These are phyloP conservation scores for Cladophialophora bantiana DNA, from an alignment of 2,329 filamentous ascomycete genomes.

Conservation along the genomic window DNA sequence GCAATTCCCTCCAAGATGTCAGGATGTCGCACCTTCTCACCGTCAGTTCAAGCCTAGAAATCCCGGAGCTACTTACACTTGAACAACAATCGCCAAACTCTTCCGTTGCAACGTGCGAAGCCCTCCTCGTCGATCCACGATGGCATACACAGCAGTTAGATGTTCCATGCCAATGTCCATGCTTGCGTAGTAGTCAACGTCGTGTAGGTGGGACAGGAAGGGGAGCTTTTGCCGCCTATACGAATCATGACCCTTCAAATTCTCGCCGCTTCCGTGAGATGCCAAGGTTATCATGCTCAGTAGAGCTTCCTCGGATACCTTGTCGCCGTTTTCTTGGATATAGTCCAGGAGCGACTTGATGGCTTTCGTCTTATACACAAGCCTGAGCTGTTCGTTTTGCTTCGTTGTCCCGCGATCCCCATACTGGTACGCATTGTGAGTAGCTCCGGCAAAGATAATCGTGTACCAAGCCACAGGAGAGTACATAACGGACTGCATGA, in stretches of 20 bases:
- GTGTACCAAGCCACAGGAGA: slow-evolving; percentile 22
- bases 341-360: slow-evolving; percentile 22
- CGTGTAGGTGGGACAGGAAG: slow-evolving; percentile 20
- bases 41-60: not conserved
- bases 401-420: slow-evolving; percentile 13
- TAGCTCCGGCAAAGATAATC: slow-evolving; percentile 24
- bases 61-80: slow-evolving; percentile 17
- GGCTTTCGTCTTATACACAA: slow-evolving; percentile 25
- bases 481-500: slow-evolving; percentile 26
- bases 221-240: slow-evolving; percentile 13
- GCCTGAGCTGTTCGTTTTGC: slow-evolving; percentile 22
- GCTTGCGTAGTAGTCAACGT: slow-evolving; percentile 27
- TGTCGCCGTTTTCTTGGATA: slow-evolving; percentile 8
- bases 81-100: slow-evolving; percentile 24
- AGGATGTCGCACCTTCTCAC: slow-evolving; percentile 11
- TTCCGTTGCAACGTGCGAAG: slow-evolving; percentile 20
- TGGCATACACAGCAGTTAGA: slow-evolving; percentile 21
- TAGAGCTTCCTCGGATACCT: slow-evolving; percentile 19
- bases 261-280: slow-evolving; percentile 26
- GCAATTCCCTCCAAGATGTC: slow-evolving; percentile 14
- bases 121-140: slow-evolving; percentile 28
- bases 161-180: slow-evolving; percentile 27
- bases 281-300: slow-evolving; percentile 27
- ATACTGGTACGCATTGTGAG: slow-evolving; percentile 25
- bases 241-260: slow-evolving; percentile 18